A percentile compares a stretch with the other conserved stretches of the same genome.
Evolutionary conservation across 1,284 basidiomycete genomes (phyloP).

Genomic region (Sparassis latifolia): DNA sequence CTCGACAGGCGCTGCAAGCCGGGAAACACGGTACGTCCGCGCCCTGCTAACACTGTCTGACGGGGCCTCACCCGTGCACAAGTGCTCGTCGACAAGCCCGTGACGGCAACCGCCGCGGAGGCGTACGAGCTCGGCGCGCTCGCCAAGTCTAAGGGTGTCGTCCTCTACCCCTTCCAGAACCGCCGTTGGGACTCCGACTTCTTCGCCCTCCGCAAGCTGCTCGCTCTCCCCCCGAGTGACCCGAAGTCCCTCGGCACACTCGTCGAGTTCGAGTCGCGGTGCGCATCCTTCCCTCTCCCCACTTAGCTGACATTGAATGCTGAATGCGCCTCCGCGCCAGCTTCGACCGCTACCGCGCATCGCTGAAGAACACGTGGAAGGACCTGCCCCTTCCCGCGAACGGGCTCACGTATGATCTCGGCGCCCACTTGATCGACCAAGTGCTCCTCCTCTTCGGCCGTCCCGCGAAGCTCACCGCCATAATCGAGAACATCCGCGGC

Average conservation of each 20-base stretch:
- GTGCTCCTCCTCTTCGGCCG: conserved; percentile 71
- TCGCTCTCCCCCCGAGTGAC: conserved; percentile 47
- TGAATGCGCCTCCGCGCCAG: conserved; percentile 27
- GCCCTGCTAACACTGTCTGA: neutral
- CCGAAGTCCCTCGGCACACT: conserved; percentile 55
- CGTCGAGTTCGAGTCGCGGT: conserved; percentile 75
- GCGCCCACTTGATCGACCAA: conserved; percentile 74
- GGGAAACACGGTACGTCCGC: conserved; percentile 67
- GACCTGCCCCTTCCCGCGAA: conserved; percentile 47
- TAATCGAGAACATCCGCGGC: conserved; percentile 62
- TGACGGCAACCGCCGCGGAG: conserved; percentile 61
- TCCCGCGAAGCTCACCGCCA: conserved; percentile 63
- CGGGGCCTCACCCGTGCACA: neutral
- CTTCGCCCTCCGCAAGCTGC: conserved; percentile 62
- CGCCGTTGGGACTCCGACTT: conserved; percentile 82
- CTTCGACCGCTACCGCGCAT: conserved; percentile 72
- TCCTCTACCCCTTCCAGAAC: conserved; percentile 79
- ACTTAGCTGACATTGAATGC: neutral
- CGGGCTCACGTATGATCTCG: conserved; percentile 60
- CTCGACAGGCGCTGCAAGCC: conserved; percentile 58
- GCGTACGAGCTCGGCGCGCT: conserved; percentile 63
- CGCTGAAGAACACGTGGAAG: conserved; percentile 68
- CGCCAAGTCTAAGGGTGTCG: conserved; percentile 58
- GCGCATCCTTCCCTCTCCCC: conserved; percentile 17
- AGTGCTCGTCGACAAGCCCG: conserved; percentile 83